Base-by-base conservation (phyloP, 805 yeast species). In the Danielia oregonensis region DNA sequence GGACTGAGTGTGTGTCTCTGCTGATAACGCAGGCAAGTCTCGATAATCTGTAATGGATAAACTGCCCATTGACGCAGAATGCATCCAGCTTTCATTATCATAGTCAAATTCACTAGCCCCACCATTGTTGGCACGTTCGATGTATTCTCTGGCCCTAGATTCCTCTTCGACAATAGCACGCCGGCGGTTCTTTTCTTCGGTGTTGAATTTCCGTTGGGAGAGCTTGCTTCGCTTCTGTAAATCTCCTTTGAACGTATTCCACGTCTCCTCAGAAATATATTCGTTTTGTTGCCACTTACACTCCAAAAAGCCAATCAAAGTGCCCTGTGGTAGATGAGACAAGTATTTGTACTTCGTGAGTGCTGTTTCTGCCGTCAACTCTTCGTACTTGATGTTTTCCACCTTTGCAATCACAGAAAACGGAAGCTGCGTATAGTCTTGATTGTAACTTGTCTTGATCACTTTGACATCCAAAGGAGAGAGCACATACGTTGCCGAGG, bases 381-480 rank as follows among this genome's bases (percentile, higher is more conserved):
- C 74, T 24, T 84, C 94, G 51, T 73, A 74, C 30, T 66, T 72
- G 24, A 91, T 74, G 52, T 80, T 82, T 46, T 86, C 95, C 5
- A 89, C 72, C 25, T 69, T 73, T 7, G 77, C 74, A 4, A 72
- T 59, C 7, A 91, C 52, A 1, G 74, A 61, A 4, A 82, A 54
- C 0, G 99, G 99, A 44, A 91, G 78, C 13, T 68, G 58, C 0
- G 77, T 61, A 46, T 82, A 89, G 9, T 68, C 61, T 18, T 52
- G 54, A 2, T 78, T 78, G 58, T 76, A 87, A 2, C 79, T 70
- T 1, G 77, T 54, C 40, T 75, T 72, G 37, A 91, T 61, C 13
- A 91, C 78, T 41, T 82, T 82, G 18, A 86, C 72, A 54, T 93
- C 99, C 28, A 93, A 63, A 5, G 86, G 79, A 0, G 95, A 78